These are phyloP conservation scores for Ogataea saltuana DNA, from an alignment of 805 yeast genomes.

Conservation along the genomic window DNA sequence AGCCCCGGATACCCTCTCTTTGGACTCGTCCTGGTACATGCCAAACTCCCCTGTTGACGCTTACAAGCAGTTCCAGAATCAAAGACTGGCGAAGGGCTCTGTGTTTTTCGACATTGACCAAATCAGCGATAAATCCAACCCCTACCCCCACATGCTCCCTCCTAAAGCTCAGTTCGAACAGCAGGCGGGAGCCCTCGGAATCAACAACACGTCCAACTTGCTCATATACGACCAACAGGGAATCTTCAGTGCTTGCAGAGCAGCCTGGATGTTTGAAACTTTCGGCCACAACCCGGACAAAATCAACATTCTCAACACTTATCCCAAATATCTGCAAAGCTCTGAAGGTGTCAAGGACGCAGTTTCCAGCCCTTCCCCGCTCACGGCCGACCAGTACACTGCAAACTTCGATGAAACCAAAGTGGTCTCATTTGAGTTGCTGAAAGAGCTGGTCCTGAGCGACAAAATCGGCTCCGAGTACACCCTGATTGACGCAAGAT, in stretches of 20 bases:
- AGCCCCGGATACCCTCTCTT: slow-evolving; percentile 43
- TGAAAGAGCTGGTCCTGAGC: slow-evolving; percentile 55
- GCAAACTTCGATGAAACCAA: slow-evolving; percentile 44
- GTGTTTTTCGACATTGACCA: slow-evolving; percentile 78
- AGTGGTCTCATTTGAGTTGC: slow-evolving; percentile 67
- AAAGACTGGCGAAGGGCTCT: slow-evolving; percentile 61
- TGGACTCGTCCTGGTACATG: slow-evolving; percentile 93
- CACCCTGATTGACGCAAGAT: slow-evolving; percentile 79
- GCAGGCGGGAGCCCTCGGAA: slow-evolving; percentile 56
- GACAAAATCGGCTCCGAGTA: slow-evolving; percentile 47
- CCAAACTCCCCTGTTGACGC: slow-evolving; percentile 71
- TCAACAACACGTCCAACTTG: slow-evolving; percentile 55
- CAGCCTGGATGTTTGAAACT: slow-evolving; percentile 83
- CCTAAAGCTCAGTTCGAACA: slow-evolving; percentile 51
- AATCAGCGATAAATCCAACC: slow-evolving; percentile 56
- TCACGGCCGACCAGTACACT: slow-evolving; percentile 34
- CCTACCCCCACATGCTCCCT: slow-evolving; percentile 93
- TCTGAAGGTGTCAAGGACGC: not conserved
- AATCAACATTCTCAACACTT: slow-evolving; percentile 73
- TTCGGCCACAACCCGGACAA: slow-evolving; percentile 65
- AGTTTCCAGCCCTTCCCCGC: slow-evolving; percentile 21
- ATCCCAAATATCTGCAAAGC: slow-evolving; percentile 35
- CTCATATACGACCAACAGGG: slow-evolving; percentile 86
- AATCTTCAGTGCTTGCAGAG: slow-evolving; percentile 85
- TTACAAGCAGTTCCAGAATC: slow-evolving; percentile 53